phyloP scores from a whole-genome alignment of 2,329 filamentous ascomycete species.

The Penicillium vulpinum region DNA sequence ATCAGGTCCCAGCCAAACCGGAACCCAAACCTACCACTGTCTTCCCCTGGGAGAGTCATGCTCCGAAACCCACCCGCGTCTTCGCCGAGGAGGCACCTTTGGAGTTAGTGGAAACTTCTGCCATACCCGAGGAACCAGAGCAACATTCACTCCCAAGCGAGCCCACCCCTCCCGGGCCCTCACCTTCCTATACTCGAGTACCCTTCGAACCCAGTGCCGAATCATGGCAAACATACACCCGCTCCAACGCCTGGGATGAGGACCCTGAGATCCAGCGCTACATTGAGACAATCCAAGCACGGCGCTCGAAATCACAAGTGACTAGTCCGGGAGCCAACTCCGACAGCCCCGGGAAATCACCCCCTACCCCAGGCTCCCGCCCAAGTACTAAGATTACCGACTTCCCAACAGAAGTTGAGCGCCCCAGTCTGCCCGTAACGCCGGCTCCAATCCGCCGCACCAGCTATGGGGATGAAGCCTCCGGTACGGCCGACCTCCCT shows the following conservation, averaged over 20 bases:
- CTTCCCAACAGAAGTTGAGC: slow-evolving; percentile 78
- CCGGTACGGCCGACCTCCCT: slow-evolving; percentile 56
- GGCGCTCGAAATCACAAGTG: slow-evolving; percentile 54
- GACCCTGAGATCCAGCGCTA: slow-evolving; percentile 85
- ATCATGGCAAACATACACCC: slow-evolving; percentile 72
- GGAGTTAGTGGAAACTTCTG: neutral
- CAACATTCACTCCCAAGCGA: neutral
- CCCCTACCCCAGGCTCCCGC: slow-evolving; percentile 34
- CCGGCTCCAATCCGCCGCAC: slow-evolving; percentile 73
- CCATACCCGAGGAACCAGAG: neutral
- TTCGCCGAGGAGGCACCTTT: slow-evolving; percentile 36
- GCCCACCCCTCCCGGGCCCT: neutral
- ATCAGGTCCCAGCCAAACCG: slow-evolving; percentile 68
- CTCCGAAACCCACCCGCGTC: slow-evolving; percentile 58
- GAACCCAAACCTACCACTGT: slow-evolving; percentile 65
- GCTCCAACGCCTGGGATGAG: slow-evolving; percentile 89
- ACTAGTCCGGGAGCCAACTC: slow-evolving; percentile 16
- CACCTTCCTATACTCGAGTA: slow-evolving; percentile 5
- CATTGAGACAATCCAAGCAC: slow-evolving; percentile 73
- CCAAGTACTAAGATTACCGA: slow-evolving; percentile 73
- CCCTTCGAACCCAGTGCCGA: slow-evolving; percentile 39
- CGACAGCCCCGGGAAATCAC: slow-evolving; percentile 12
- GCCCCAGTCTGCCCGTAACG: slow-evolving; percentile 86
- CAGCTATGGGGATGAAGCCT: slow-evolving; percentile 46
- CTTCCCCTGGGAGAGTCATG: slow-evolving; percentile 85